phyloP scores from a whole-genome alignment of 352 stramenopile species.

The Phytophthora nicotianae region DNA sequence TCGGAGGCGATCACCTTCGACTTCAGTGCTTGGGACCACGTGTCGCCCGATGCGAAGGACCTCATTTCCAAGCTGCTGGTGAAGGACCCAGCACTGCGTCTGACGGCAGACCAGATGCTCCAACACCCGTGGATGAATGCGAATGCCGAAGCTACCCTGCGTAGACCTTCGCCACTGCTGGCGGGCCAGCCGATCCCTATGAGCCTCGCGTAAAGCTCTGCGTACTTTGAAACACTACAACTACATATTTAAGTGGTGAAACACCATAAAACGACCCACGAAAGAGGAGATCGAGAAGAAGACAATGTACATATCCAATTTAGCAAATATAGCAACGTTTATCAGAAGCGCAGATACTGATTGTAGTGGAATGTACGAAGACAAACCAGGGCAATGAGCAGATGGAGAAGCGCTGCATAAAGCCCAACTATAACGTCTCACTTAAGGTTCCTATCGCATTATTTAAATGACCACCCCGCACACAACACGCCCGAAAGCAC shows the following conservation, averaged over 20 bases:
- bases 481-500: conserved; percentile 40
- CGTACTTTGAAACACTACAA: conserved; percentile 28
- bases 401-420: conserved; percentile 64
- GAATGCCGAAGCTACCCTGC: conserved; percentile 19
- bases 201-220: conserved; percentile 20
- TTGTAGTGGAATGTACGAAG: conserved; percentile 47
- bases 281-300: conserved; percentile 3
- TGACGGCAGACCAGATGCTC: conserved; percentile 91
- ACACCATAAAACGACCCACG: not conserved
- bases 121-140: conserved; percentile 90
- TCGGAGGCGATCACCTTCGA: conserved; percentile 55
- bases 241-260: conserved; percentile 35
- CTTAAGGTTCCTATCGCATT: conserved; percentile 68
- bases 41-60: conserved; percentile 91
- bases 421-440: conserved; percentile 82
- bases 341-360: not conserved
- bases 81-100: conserved; percentile 80
- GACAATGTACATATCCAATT: conserved; percentile 2
- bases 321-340: conserved; percentile 17
- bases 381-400: conserved; percentile 82
- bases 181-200: conserved; percentile 37
- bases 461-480: conserved; percentile 84
- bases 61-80: conserved; percentile 88
- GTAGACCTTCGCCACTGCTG: conserved; percentile 22
- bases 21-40: conserved; percentile 56